Conservation (phyloP, 352 stramenopile genomes). For the Globisporangium yorkense region DNA sequence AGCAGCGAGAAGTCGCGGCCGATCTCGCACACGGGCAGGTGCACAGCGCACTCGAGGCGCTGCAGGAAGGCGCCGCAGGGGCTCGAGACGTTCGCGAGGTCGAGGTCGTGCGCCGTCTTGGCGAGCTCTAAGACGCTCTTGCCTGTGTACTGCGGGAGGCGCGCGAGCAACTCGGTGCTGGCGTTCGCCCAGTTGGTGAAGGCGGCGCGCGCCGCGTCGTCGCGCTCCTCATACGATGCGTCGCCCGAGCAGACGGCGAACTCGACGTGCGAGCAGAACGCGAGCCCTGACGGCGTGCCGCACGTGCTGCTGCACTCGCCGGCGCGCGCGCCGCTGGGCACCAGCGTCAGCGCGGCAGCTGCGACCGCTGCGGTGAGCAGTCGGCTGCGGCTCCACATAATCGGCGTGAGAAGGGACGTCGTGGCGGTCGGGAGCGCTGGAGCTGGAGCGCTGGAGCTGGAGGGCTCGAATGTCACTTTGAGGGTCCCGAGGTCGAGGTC, state of each 20-base stretch:
- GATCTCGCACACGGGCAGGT: slow-evolving; percentile 81
- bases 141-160: slow-evolving; percentile 45
- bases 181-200: slow-evolving; percentile 51
- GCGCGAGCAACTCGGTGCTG: slow-evolving; percentile 27
- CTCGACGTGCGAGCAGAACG: slow-evolving; percentile 77
- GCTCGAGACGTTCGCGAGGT: slow-evolving; percentile 62
- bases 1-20: slow-evolving; percentile 59
- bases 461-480: too few species aligned
- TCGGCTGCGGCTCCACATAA: background rate
- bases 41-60: slow-evolving; percentile 58
- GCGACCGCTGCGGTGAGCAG: background rate
- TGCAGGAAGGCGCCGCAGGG: slow-evolving; percentile 51
- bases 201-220: slow-evolving; percentile 27
- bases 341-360: background rate
- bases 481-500: background rate
- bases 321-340: background rate
- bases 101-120: slow-evolving; percentile 31
- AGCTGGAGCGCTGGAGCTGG: background rate
- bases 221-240: slow-evolving; percentile 55
- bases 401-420: background rate
- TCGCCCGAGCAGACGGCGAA: slow-evolving; percentile 62
- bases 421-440: background rate
- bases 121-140: slow-evolving; percentile 31
- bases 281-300: slow-evolving; percentile 58
- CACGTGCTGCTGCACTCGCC: slow-evolving; percentile 64